Conservation (phyloP, 805 yeast genomes). For the Wickerhamomyces rabaulensis region DNA sequence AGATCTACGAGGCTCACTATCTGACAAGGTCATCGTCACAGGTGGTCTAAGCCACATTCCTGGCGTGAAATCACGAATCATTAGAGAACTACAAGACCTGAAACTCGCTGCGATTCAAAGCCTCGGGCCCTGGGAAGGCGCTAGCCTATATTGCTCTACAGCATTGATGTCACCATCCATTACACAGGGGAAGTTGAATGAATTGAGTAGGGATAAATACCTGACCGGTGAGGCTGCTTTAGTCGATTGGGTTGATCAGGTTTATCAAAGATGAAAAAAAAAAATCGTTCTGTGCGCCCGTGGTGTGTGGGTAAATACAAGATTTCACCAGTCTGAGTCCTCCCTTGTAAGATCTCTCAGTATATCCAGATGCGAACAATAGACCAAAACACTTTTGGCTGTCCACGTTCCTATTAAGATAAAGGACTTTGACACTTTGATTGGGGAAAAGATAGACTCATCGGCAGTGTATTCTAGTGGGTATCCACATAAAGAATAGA, state of each 20-base stretch:
- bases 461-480: too few species aligned
- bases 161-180: conserved; percentile 10
- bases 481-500: too few species aligned
- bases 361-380: too few species aligned
- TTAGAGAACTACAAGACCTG: conserved; percentile 7
- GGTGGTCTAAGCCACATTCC: conserved; percentile 22
- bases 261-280: conserved; percentile 4
- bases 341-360: too few species aligned
- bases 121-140: conserved; percentile 23
- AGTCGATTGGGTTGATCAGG: conserved; percentile 19
- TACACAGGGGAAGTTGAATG: conserved; percentile 8
- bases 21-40: conserved; percentile 17
- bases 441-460: too few species aligned
- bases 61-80: conserved; percentile 17
- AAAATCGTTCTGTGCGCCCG: too few species aligned
- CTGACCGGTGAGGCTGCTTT: conserved; percentile 14
- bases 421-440: too few species aligned
- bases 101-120: background rate
- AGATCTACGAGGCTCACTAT: conserved; percentile 14
- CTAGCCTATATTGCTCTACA: conserved; percentile 23
- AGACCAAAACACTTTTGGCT: too few species aligned
- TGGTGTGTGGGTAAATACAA: too few species aligned
- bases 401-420: too few species aligned
- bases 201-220: conserved; percentile 20
- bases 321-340: too few species aligned